A percentile compares a stretch with the other conserved stretches of the same genome.
Evolutionary conservation across 2,329 filamentous ascomycete genomes (phyloP).

Genomic region (Ophiosphaerella narmari): DNA sequence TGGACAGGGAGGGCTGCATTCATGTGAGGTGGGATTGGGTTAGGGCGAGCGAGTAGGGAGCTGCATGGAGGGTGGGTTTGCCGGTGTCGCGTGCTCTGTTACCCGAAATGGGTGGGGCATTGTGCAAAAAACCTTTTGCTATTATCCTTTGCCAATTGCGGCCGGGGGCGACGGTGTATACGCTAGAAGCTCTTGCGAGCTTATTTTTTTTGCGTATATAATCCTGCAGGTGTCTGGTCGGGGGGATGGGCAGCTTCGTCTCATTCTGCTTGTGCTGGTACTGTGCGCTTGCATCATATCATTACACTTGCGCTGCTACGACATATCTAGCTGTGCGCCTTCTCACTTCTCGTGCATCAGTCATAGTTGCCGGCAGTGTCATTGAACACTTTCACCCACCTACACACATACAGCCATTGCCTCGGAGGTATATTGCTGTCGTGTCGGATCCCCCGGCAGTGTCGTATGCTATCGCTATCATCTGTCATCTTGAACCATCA

Average conservation of each 20-base stretch:
- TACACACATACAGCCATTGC: neutral
- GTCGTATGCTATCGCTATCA: constrained; percentile 13
- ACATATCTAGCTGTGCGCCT: neutral
- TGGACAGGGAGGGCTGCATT: constrained; percentile 1
- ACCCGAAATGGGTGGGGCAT: constrained; percentile 15
- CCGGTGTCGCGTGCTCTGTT: constrained; percentile 20
- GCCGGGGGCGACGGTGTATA: constrained; percentile 22
- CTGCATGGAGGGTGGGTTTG: constrained; percentile 8
- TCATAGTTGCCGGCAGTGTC: neutral
- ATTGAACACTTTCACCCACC: no score
- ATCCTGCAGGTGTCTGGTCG: constrained; percentile 4
- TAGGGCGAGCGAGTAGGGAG: constrained; percentile 2
- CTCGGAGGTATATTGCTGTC: constrained; percentile 1
- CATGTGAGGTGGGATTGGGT: neutral
- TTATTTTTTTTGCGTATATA: constrained; percentile 23
- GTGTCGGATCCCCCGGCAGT: constrained; percentile 20
- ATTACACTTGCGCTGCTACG: neutral
- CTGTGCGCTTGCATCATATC: constrained; percentile 7
- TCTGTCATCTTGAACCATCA: constrained; percentile 9
- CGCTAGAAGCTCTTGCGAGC: constrained; percentile 27
- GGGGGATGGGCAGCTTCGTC: constrained; percentile 10
- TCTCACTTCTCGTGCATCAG: neutral
- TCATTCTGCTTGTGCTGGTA: constrained; percentile 7
- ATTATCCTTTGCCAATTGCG: constrained; percentile 12
- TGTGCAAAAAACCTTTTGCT: constrained; percentile 8